Evolutionary conservation across 2,329 filamentous ascomycete species (phyloP).

Genomic region (Cordyceps fumosorosea): DNA sequence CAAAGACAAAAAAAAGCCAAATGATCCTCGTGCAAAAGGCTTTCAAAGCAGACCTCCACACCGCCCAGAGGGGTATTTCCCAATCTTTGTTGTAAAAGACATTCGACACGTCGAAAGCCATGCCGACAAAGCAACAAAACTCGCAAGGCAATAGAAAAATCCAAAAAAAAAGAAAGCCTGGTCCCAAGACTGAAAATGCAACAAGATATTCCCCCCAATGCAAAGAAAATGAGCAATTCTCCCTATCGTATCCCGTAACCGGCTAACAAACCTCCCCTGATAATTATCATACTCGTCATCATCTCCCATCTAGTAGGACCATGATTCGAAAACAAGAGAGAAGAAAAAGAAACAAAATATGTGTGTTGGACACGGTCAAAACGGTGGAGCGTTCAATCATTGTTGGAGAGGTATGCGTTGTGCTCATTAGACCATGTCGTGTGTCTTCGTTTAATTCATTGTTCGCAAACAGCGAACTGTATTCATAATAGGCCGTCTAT

Average conservation of each 20-base stretch:
- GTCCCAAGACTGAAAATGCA: constrained; percentile 4
- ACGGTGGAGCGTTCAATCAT: neutral
- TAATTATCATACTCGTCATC: neutral
- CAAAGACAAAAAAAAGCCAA: neutral
- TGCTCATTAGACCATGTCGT: constrained; percentile 6
- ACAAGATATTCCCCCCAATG: constrained; percentile 6
- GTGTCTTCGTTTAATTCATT: constrained; percentile 10
- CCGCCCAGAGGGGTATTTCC: constrained; percentile 14
- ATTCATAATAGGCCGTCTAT: neutral
- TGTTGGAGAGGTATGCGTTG: neutral
- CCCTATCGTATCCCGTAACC: neutral
- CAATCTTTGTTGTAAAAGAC: constrained; percentile 1
- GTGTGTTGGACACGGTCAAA: neutral
- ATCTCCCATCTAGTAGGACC: neutral
- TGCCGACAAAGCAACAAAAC: neutral
- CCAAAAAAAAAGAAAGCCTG: constrained; percentile 11
- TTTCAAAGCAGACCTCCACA: neutral
- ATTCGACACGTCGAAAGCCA: constrained; percentile 1
- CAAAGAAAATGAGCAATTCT: neutral
- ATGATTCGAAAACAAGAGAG: neutral
- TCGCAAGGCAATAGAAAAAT: constrained; percentile 8
- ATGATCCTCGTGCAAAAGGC: neutral
- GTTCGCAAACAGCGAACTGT: neutral
- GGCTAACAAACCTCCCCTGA: neutral
- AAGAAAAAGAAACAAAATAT: neutral